Evolutionary conservation across 345 rosid species (phyloP).

Genomic region (Pseudoturritis turrita): DNA sequence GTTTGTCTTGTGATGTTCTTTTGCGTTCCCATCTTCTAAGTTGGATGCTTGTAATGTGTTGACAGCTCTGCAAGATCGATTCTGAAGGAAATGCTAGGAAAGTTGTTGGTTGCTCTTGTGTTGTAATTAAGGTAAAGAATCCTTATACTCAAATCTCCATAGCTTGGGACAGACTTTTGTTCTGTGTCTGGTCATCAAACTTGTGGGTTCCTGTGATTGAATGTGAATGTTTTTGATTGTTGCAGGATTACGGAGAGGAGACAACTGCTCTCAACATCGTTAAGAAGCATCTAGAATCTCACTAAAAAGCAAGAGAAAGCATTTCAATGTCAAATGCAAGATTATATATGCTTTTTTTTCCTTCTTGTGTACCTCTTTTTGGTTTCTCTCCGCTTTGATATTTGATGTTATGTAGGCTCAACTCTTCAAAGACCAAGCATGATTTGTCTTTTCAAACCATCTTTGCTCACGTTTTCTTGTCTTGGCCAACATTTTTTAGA

Average conservation of each 20-base stretch:
- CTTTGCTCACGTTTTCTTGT: not conserved
- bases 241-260: slow-evolving; percentile 47
- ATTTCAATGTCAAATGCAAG: not conserved
- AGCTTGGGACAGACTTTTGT: not conserved
- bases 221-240: not conserved
- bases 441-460: not conserved
- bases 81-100: slow-evolving; percentile 79
- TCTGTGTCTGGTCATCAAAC: not conserved
- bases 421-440: not conserved
- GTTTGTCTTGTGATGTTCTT: not conserved
- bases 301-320: not conserved
- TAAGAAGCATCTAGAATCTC: slow-evolving; percentile 24
- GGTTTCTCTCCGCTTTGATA: too few species aligned
- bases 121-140: slow-evolving; percentile 58
- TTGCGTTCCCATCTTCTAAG: not conserved
- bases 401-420: not conserved
- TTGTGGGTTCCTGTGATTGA: not conserved
- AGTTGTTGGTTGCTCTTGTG: slow-evolving; percentile 78
- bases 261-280: slow-evolving; percentile 16
- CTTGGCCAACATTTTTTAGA: not conserved
- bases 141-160: not conserved
- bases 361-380: not conserved
- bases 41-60: not conserved
- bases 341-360: not conserved
- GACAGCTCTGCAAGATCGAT: slow-evolving; percentile 77